Evolutionary conservation across 176 grass and related monocot species (phyloP).

Genomic region (Aegilops bicornis): DNA sequence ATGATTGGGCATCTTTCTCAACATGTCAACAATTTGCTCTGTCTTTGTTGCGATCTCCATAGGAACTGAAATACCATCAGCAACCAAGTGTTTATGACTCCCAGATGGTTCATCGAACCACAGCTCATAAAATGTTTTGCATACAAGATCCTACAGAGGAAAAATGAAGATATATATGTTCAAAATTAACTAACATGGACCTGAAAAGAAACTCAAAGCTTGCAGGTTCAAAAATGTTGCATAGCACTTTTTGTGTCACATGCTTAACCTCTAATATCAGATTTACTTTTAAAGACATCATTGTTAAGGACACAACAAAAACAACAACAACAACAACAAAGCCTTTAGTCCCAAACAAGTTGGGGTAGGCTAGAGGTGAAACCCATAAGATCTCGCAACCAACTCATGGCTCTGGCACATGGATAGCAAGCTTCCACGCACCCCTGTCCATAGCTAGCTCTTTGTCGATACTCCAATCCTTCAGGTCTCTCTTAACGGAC

Average conservation of each 20-base stretch:
- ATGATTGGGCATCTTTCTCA: conserved; percentile 94
- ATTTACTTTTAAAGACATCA: conserved; percentile 12
- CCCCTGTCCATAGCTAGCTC: no score
- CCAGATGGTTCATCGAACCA: conserved; percentile 97
- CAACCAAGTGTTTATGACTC: conserved; percentile 87
- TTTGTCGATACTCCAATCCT: no score
- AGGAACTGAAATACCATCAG: conserved; percentile 97
- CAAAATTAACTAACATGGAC: conserved; percentile 25
- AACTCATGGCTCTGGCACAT: no score
- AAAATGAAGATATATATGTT: conserved; percentile 6
- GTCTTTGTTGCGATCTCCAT: conserved; percentile 95
- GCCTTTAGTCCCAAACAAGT: no score
- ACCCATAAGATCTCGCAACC: no score
- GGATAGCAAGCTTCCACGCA: no score
- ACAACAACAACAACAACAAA: no score
- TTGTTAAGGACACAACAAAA: no score
- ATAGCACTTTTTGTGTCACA: conserved; percentile 11
- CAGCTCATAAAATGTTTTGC: conserved; percentile 98
- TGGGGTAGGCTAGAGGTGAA: no score
- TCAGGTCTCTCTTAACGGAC: no score
- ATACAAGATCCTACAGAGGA: conserved; percentile 80
- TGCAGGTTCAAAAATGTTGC: conserved; percentile 28
- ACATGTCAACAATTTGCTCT: conserved; percentile 99
- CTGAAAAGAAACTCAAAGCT: conserved; percentile 8
- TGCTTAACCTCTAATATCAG: neutral